Evolutionary conservation across 1,284 basidiomycete species (phyloP).

Genomic region (Neolentinus lepideus): DNA sequence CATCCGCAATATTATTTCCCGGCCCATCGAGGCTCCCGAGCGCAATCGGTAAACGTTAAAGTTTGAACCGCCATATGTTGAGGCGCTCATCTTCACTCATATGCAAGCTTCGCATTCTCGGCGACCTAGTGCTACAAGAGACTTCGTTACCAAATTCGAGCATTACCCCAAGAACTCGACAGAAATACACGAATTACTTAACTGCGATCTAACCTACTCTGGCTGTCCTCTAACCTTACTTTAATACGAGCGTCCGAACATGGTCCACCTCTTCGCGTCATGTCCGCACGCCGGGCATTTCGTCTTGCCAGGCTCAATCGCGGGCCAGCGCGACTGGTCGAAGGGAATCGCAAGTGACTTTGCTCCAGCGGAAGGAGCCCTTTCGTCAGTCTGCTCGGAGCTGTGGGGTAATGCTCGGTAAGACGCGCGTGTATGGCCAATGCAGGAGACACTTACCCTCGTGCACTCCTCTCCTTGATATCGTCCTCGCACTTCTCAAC

Average conservation of each 20-base stretch:
- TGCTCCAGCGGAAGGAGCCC: conserved; percentile 96
- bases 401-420: conserved; percentile 29
- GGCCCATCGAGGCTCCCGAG: no score
- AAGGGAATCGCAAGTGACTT: conserved; percentile 98
- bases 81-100: no score
- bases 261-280: conserved; percentile 87
- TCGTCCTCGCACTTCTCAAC: conserved; percentile 92
- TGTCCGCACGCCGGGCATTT: conserved; percentile 83
- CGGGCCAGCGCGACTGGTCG: conserved; percentile 78
- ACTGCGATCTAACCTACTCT: no score
- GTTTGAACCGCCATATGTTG: no score
- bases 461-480: conserved; percentile 91
- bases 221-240: not conserved
- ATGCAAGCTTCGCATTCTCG: no score
- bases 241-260: conserved; percentile 84
- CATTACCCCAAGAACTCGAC: no score
- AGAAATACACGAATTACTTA: no score
- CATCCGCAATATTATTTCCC: no score
- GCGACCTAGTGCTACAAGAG: no score
- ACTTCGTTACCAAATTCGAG: no score
- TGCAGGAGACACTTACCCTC: conserved; percentile 53
- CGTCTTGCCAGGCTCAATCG: conserved; percentile 72
- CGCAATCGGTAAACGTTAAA: no score
- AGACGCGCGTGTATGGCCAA: not conserved
- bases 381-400: conserved; percentile 83